Evolutionary conservation across 306 rosid species (phyloP), one percentile per base, ranked within the genome.

Genomic region (Fragaria nilgerrensis): DNA sequence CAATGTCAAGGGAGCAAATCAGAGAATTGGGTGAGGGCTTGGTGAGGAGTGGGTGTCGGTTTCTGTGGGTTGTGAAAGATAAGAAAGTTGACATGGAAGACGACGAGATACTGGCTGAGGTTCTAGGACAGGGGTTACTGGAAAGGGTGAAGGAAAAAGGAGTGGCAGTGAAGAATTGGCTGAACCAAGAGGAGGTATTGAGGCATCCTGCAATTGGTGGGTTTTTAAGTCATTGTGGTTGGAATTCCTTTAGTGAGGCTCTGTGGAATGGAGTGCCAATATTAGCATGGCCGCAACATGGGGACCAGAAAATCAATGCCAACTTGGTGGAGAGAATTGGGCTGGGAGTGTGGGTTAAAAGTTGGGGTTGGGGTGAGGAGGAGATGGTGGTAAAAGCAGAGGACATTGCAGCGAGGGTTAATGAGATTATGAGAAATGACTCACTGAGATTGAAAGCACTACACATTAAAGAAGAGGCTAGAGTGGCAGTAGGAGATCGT

Each of bases 41-140:
- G 34, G 84, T 70, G 23, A 64, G 22, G 29, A 81, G 84, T 27
- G 78, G 74, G 19, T 48, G 41, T 2, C 27, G 70, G 61, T 81
- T 81, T 77, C 34, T 81, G 68, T 81, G 84, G 84, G 81, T 55
- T 3, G 70, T 81, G 16, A 81, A 81, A 78, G 81, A 76, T 32
- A 76, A 76, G 70, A 76, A 81, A 76, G 81, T 76, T 64, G 81
- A 78, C 37, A 8, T 50, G 16, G 78, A 49, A 27, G 73, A 62
- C 9, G 68, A 29, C 3, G 25, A 27, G 23, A 48, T 73, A 23
- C 63, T 61, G 63, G 27, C 32, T 19, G 74, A 64, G 78, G 66
- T 73, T 27, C 71, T 62, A 34, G 72, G 77, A 39, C 56, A 72
- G 49, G 68, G 11, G 1, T 64, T 79, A 72, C 37, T 50, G 25